Evolutionary conservation across 495 filamentous ascomycete species (phyloP).

Genomic region (Penicillium atrosanguineum): DNA sequence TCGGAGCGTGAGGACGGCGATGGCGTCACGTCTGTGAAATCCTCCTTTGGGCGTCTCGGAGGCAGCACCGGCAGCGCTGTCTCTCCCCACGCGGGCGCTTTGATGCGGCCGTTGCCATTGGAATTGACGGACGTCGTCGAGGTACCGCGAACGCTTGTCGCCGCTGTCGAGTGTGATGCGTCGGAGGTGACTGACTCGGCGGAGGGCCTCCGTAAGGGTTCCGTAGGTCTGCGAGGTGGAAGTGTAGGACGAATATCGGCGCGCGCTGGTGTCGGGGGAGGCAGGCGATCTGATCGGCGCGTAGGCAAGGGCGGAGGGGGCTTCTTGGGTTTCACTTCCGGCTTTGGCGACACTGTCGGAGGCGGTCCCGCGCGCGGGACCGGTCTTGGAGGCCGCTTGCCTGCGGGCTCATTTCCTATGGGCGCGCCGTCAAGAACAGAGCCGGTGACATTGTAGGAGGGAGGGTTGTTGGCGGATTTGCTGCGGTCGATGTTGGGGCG

Average conservation of each 20-base stretch:
- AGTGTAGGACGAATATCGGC: conserved; percentile 36
- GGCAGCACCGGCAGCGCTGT: conserved; percentile 45
- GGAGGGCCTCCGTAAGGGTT: conserved; percentile 26
- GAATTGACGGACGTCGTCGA: conserved; percentile 37
- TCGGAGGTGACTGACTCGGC: conserved; percentile 39
- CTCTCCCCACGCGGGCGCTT: conserved; percentile 47
- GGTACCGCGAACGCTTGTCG: conserved; percentile 29
- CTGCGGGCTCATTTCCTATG: conserved; percentile 47
- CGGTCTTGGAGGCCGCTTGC: conserved; percentile 18
- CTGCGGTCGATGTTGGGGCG: conserved; percentile 38
- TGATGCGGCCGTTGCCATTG: conserved; percentile 21
- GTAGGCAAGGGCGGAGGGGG: conserved; percentile 53
- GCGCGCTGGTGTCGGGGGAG: conserved; percentile 33
- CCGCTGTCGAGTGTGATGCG: conserved; percentile 33
- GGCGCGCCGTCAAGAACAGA: conserved; percentile 25
- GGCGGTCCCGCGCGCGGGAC: conserved; percentile 20
- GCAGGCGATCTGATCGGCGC: conserved; percentile 36
- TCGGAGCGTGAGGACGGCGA: conserved; percentile 12
- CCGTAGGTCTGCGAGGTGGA: conserved; percentile 41
- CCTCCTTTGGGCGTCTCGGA: conserved; percentile 32
- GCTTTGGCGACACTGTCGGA: conserved; percentile 18
- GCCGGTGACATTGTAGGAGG: conserved; percentile 35
- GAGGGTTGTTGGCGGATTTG: conserved; percentile 48
- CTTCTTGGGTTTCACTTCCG: conserved; percentile 36
- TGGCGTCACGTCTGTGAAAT: conserved; percentile 11